Base-by-base conservation (phyloP, 768 basidiomycete genomes). In the Termitomyces sp. region DNA sequence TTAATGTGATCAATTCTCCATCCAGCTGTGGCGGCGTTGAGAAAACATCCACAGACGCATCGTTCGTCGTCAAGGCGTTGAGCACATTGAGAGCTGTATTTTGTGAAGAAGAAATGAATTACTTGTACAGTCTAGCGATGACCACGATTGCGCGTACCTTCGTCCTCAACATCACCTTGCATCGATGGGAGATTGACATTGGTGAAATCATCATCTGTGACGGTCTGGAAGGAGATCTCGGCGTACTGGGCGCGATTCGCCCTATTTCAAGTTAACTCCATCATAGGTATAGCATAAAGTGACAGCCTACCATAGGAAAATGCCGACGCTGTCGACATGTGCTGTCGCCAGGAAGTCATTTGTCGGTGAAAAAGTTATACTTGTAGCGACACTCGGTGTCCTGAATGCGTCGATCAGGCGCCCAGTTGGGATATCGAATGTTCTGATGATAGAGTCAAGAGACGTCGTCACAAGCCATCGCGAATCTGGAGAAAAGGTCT, bases 401-500 rank as follows among this genome's bases (percentile, higher is more conserved):
- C 84, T 81, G 77, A 99, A 98, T 0, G 86, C 92, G 65, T 98
- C 94, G 54, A 99, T 94, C 37, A 98, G 76, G 28, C 86, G 80
- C 5, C 95, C 94, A 18, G 94, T 93, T 0, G 97, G 96, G 26
- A 99, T 81, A 68, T 99, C 96, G 69, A 93, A 99, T 2, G 96
- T 98, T 31, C 97, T 84, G 64, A 98, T 92, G 54, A 89, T 79
- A 0, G 92, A 92, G 70, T 99, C 97, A 41, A 97, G 75, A 9
- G 95, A 94, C 2, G 91, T 85, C 1, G 86, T 78, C 42, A 98
- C 81, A 51, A 99, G 77, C 97, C 96, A 98, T 54, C 97, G 80
- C 2, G 94, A 95, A 70, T 98, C 94, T 1, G 92, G 85, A 8
- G 97, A 98, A 72, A 98, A 98, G 1, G 92, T 83, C 95, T 98